Base-by-base conservation (phyloP, 2,329 filamentous ascomycete species). In the Penicillium hordei region DNA sequence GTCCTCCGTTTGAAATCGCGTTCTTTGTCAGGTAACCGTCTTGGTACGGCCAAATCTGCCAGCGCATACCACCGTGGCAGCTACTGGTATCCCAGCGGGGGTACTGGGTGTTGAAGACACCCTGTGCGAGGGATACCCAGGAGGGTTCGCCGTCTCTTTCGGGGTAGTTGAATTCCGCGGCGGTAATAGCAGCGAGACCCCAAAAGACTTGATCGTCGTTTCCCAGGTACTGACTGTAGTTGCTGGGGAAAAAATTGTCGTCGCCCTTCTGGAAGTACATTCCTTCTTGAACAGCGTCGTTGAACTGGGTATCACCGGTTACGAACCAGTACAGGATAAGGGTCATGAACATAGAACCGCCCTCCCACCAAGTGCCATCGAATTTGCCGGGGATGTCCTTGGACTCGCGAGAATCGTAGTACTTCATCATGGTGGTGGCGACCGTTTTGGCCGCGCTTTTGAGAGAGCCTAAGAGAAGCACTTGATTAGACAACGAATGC, bases 251-350 rank as follows among this genome's bases (percentile, higher is more conserved):
- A 71, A 89, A 94, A 69, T 93, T 87, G 57, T 85, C 78, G 68
- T 89, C 81, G 53, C 90, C 90, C 52, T 88, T 85, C 74, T 96
- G 91, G 70, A 84, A 87, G 46, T 92, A 80, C 65, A 96, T 81
- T 13, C 84, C 91, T 62, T 89, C 80, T 36, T 81, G 82, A 17
- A 85, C 83, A 36, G 90, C 76, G 17, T 86, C 77, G 70, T 92
- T 92, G 76, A 89, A 94, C 34, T 82, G 81, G 4, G 81, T 76
- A 69, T 93, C 89, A 21, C 86, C 87, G 0, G 90, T 93, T 71
- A 91, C 90, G 70, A 87, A 89, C 89, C 90, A 95, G 72, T 94
- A 94, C 68, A 94, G 89, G 52, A 95, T 81, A 61, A 94, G 78
- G 2, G 88, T 80, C 58, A 82, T 83, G 67, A 84, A 84, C 79